Percentiles rank a stretch among this genome's conserved stretches.
Conservation (phyloP, 23 red algal genomes). For the Gracilaria domingensis region DNA sequence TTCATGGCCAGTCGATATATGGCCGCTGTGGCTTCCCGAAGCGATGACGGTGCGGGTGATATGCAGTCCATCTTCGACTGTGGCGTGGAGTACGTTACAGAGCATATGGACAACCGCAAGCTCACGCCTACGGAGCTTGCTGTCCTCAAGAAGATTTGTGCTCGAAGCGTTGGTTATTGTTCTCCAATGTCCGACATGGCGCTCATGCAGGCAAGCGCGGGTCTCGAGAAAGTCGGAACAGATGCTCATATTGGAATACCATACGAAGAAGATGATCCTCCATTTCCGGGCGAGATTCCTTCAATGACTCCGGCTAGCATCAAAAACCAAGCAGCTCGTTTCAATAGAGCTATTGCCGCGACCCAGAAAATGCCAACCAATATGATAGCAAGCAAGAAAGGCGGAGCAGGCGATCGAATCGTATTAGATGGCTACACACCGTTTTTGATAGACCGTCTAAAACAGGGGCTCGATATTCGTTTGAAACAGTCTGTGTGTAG, state of each 20-base stretch:
- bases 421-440: conserved; percentile 69
- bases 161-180: conserved; percentile 60
- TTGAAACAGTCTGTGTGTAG: conserved; percentile 56
- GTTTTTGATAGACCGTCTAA: conserved; percentile 53
- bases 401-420: conserved; percentile 66
- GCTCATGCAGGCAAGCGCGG: conserved; percentile 56
- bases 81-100: conserved; percentile 48
- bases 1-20: conserved; percentile 69
- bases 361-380: conserved; percentile 33
- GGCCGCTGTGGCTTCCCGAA: conserved; percentile 43
- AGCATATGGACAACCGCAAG: conserved; percentile 40
- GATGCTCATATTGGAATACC: conserved; percentile 59
- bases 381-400: conserved; percentile 53
- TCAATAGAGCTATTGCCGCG: conserved; percentile 33
- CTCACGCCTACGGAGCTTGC: conserved; percentile 42
- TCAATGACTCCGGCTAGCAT: conserved; percentile 25
- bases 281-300: conserved; percentile 57
- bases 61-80: conserved; percentile 61
- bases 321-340: conserved; percentile 36
- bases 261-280: conserved; percentile 68
- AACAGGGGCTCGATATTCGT: conserved; percentile 52
- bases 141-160: conserved; percentile 55
- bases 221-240: conserved; percentile 28
- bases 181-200: conserved; percentile 63
- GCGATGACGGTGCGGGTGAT: conserved; percentile 46